Evolutionary conservation across 331 rosid genomes (phyloP), one percentile per base, ranked within the genome.

Genomic region (Quercus lobata): DNA sequence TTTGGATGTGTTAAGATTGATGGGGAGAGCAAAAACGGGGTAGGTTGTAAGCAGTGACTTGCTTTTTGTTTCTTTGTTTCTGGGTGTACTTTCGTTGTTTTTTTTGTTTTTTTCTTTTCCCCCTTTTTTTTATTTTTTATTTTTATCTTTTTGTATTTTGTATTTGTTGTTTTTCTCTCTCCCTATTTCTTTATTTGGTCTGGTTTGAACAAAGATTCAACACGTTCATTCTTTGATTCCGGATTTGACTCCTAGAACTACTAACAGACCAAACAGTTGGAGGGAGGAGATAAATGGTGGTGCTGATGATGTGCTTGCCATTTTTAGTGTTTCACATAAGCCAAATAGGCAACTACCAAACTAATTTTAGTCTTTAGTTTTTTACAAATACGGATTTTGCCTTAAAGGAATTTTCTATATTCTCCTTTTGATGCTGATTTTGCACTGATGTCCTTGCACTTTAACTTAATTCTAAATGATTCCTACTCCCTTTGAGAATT

Each of bases 181-280:
- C 75, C 44, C 41, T 54, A 66, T 76, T 80, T 58, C 79, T 77
- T 69, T 76, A 49, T 78, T 86, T 83, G 54, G 72, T 73, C 84
- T 68, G 86, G 83, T 83, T 85, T 81, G 86, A 84, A 88, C 70
- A 74, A 61, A 73, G 77, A 85, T 83, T 83, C 87, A 88, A 78
- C 78, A 69, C 92, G 60, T 72, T 82, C 83, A 34, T 72, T 65
- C n/a, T 58, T 76, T 61, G 86, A 65, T 87, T 84, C 94, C 97
- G 91, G 66, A 57, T 87, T 88, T 66, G 78, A 86, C 89, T 91
- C 95, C 97, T 88, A 78, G 75, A 83, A 87, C 73, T 73, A 78
- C 81, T 88, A 77, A 65, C 68, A 81, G 63, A 82, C 96, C 93
- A 81, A 21, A 92, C 88, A 92, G 72, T 79, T 91, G 86, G 86